Evolutionary conservation across 2,329 filamentous ascomycete genomes (phyloP).

Genomic region (Sodiomyces alkalinus): DNA sequence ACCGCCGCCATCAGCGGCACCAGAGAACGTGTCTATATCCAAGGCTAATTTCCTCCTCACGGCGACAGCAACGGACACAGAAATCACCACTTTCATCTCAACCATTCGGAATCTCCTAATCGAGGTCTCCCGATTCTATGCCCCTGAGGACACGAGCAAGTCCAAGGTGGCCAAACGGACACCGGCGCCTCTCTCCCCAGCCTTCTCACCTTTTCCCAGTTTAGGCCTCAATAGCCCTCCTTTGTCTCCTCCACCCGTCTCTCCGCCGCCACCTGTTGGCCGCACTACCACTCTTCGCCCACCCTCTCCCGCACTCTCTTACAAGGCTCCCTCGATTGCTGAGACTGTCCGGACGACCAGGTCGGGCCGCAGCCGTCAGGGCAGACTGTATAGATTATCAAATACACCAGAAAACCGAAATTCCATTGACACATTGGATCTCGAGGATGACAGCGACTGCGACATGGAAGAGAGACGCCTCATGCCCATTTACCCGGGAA

Average conservation of each 20-base stretch:
- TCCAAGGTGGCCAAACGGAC: conserved; percentile 7
- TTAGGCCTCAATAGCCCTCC: conserved; percentile 5
- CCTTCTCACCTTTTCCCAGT: conserved; percentile 15
- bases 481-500: conserved; percentile 32
- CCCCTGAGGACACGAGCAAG: conserved; percentile 17
- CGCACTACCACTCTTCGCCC: conserved; percentile 1
- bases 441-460: conserved; percentile 23
- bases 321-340: conserved; percentile 16
- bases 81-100: conserved; percentile 38
- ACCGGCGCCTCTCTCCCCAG: conserved; percentile 14
- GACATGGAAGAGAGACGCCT: conserved; percentile 34
- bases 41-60: conserved; percentile 43
- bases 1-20: conserved; percentile 4
- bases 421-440: conserved; percentile 20
- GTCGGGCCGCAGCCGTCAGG: conserved; percentile 15
- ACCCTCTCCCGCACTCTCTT: conserved; percentile 8
- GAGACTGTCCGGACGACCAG: conserved; percentile 17
- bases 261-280: no score
- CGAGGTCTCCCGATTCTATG: conserved; percentile 29
- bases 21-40: conserved; percentile 22
- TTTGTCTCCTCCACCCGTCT: conserved; percentile 3
- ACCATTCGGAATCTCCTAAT: conserved; percentile 34
- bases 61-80: conserved; percentile 34
- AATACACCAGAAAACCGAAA: conserved; percentile 6
- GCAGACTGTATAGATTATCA: no score